These are phyloP conservation scores for Acer yangbiense DNA, from an alignment of 345 rosid genomes.

Conservation along the genomic window DNA sequence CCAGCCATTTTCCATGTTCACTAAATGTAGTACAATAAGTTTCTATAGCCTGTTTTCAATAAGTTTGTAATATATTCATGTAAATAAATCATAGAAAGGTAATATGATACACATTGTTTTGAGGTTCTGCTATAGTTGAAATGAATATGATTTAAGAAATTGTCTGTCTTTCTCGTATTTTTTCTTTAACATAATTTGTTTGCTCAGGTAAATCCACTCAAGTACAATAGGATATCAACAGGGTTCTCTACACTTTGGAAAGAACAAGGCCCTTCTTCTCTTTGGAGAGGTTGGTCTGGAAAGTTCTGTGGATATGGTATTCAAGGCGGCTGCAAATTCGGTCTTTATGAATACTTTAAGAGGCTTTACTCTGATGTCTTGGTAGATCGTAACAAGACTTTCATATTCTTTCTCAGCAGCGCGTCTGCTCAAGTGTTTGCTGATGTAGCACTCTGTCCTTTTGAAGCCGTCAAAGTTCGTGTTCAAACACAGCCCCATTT, in stretches of 20 bases:
- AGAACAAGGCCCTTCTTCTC: constrained; percentile 68
- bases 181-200: neutral
- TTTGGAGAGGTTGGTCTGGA: constrained; percentile 76
- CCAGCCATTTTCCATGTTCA: neutral
- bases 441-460: constrained; percentile 67
- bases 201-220: constrained; percentile 56
- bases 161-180: neutral
- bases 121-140: neutral
- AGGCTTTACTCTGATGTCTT: constrained; percentile 49
- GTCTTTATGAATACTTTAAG: constrained; percentile 72
- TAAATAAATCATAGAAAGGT: neutral
- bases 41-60: neutral
- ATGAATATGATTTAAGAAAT: neutral
- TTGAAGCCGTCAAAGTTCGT: constrained; percentile 66
- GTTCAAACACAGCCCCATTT: constrained; percentile 62
- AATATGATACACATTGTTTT: neutral
- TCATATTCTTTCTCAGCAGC: constrained; percentile 57
- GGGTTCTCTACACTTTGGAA: constrained; percentile 60
- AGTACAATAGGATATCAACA: constrained; percentile 51
- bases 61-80: neutral
- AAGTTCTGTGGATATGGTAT: constrained; percentile 65
- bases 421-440: constrained; percentile 76
- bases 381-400: constrained; percentile 39
- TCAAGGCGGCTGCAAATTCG: constrained; percentile 73
- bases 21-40: neutral